phyloP scores from a whole-genome alignment of 345 rosid genomes.

The Hirschfeldia incana region DNA sequence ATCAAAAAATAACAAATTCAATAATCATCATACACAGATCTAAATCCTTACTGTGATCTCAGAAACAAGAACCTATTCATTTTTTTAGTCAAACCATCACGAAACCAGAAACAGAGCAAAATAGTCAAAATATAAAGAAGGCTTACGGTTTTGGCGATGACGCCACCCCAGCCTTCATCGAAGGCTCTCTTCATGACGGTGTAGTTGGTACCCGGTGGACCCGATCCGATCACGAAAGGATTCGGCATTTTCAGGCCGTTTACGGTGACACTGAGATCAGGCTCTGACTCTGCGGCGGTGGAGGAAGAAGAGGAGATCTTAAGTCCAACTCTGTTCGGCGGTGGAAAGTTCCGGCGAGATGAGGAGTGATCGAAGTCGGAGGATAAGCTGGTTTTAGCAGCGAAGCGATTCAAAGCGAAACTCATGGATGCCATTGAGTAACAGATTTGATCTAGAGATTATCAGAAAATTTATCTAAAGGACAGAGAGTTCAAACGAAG shows the following conservation, averaged over 20 bases:
- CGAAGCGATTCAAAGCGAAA: conserved; percentile 50
- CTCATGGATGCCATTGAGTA: conserved; percentile 58
- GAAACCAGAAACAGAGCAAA: neutral
- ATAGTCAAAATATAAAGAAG: conserved; percentile 6
- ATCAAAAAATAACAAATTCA: conserved; percentile 26
- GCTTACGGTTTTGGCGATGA: conserved; percentile 93
- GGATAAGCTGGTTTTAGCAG: conserved; percentile 32
- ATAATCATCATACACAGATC: neutral
- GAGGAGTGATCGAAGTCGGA: conserved; percentile 39
- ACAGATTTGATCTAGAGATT: conserved; percentile 15
- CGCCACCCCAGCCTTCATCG: conserved; percentile 99
- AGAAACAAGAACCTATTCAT: neutral
- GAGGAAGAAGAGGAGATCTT: conserved; percentile 50
- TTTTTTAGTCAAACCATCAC: no score
- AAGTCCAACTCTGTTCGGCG: conserved; percentile 55
- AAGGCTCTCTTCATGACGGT: conserved; percentile 97
- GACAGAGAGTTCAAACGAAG: neutral
- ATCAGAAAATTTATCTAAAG: neutral
- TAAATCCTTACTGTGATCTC: conserved; percentile 7
- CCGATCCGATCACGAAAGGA: conserved; percentile 95
- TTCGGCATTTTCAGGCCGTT: conserved; percentile 89
- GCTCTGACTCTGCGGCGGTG: conserved; percentile 45
- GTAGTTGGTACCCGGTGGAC: conserved; percentile 97
- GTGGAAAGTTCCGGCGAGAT: conserved; percentile 30
- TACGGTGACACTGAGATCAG: conserved; percentile 83